Evolutionary conservation across 1,139 yeast genomes (phyloP), one percentile per base, ranked within the genome.

Genomic region (Magnusiomyces ingens): DNA sequence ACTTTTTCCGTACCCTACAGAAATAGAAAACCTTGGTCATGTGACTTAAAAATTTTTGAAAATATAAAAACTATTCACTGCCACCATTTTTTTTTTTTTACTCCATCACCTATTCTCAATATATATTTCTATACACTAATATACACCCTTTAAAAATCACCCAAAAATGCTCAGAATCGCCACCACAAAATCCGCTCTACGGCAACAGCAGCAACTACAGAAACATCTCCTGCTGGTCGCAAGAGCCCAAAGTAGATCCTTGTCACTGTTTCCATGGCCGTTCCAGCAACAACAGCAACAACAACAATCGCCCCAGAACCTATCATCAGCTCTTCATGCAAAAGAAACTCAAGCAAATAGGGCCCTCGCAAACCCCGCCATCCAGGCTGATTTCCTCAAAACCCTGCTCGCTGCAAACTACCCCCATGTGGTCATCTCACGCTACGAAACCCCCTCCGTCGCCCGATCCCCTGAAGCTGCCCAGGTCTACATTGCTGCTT

Each of bases 401-500:
- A 76, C 81, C 21, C 73, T 91, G 52, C 69, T 93, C 61, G 80
- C 80, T 54, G 79, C 91, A 51, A 85, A 86, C 70, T 91, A 90
- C 66, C 98, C 99, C 11, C 96, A 90, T 61, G 83, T 93, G 54
- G 96, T 93, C 6, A 90, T 90, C 8, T 85, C 94, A 55, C 79
- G 99, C 56, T 94, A 80, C 68, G 98, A 93, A 67, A 84, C 95
- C 4, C 85, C 94, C 0, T 96, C 96, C 8, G 88, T 93, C 52
- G 94, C 95, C 11, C 74, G 84, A 19, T 82, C 85, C 55, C 76
- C 81, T 1, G 95, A 86, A 59, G 85, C 97, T 70, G 82, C 90
- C 53, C 77, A 77, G 57, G 72, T 87, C 49, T 93, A 93, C 67
- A 74, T 82, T 55, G 88, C 85, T 55, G 98, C 98, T 1, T 75